phyloP scores from a whole-genome alignment of 1,139 yeast species.

The Kodamaea sp. region DNA sequence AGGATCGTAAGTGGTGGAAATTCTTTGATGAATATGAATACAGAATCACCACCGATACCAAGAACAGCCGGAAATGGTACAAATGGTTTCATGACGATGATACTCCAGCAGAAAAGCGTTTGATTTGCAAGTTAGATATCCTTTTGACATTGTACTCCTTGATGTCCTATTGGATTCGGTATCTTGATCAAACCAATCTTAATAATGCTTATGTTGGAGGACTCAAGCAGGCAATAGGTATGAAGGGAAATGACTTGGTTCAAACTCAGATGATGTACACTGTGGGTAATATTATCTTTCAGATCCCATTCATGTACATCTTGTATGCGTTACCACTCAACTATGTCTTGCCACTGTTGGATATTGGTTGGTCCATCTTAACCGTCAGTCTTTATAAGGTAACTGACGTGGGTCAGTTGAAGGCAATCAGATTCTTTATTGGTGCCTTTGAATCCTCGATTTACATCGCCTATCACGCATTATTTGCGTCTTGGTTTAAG shows the following conservation, averaged over 20 bases:
- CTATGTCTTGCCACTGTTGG: conserved; percentile 55
- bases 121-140: conserved; percentile 62
- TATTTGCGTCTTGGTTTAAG: conserved; percentile 61
- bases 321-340: conserved; percentile 30
- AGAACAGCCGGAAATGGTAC: conserved; percentile 50
- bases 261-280: conserved; percentile 58
- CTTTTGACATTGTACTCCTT: conserved; percentile 59
- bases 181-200: conserved; percentile 58
- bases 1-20: conserved; percentile 60
- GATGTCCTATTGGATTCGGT: conserved; percentile 69
- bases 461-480: conserved; percentile 57
- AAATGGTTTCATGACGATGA: conserved; percentile 61
- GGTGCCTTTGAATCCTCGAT: conserved; percentile 63
- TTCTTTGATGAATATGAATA: conserved; percentile 64
- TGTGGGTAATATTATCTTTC: conserved; percentile 60
- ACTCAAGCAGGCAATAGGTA: conserved; percentile 54
- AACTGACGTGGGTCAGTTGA: conserved; percentile 46
- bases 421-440: conserved; percentile 57
- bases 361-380: conserved; percentile 63
- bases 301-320: conserved; percentile 44
- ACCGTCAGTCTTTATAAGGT: conserved; percentile 57
- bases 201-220: conserved; percentile 69
- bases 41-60: conserved; percentile 39
- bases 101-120: conserved; percentile 52
- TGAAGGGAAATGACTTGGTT: conserved; percentile 66